phyloP scores from a whole-genome alignment of 2,329 filamentous ascomycete genomes.

The Paramyrothecium roridum region DNA sequence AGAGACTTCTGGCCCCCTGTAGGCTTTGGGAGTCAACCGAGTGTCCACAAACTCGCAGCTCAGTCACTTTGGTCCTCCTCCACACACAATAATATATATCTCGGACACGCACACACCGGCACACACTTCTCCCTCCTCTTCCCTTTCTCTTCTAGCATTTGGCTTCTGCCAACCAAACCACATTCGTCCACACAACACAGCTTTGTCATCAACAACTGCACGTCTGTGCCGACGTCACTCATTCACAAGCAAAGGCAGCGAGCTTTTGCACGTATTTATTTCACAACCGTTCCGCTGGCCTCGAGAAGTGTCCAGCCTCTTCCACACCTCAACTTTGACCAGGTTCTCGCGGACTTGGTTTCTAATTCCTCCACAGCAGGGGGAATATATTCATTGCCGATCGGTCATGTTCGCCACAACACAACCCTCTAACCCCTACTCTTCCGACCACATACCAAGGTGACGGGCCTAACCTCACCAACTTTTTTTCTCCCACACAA shows the following conservation, averaged over 20 bases:
- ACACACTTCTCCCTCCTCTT: conserved; percentile 13
- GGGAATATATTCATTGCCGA: conserved; percentile 28
- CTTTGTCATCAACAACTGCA: conserved; percentile 11
- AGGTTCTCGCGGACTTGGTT: conserved; percentile 25
- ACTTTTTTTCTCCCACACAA: conserved; percentile 38
- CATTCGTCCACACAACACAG: conserved; percentile 10
- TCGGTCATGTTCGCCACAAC: conserved; percentile 54
- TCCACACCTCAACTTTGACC: conserved; percentile 18
- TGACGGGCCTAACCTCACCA: conserved; percentile 51
- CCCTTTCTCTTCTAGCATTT: conserved; percentile 27
- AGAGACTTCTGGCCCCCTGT: conserved; percentile 12
- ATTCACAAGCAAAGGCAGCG: conserved; percentile 3
- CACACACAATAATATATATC: conserved; percentile 29
- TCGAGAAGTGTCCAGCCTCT: conserved; percentile 23
- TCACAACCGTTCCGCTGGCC: conserved; percentile 15
- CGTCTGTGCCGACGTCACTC: conserved; percentile 23
- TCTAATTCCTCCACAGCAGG: conserved; percentile 21
- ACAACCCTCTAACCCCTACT: conserved; percentile 51
- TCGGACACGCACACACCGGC: conserved; percentile 24
- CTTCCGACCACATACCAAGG: conserved; percentile 60
- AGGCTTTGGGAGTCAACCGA: conserved; percentile 16
- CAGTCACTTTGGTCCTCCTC: not conserved
- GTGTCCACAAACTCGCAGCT: conserved; percentile 9
- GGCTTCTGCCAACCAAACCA: conserved; percentile 33
- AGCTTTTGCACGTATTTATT: too few species aligned